A percentile compares a stretch with the other conserved stretches of the same genome.
These are phyloP conservation scores for Leucocoprinus birnbaumii DNA, from an alignment of 768 basidiomycete genomes.

Conservation along the genomic window DNA sequence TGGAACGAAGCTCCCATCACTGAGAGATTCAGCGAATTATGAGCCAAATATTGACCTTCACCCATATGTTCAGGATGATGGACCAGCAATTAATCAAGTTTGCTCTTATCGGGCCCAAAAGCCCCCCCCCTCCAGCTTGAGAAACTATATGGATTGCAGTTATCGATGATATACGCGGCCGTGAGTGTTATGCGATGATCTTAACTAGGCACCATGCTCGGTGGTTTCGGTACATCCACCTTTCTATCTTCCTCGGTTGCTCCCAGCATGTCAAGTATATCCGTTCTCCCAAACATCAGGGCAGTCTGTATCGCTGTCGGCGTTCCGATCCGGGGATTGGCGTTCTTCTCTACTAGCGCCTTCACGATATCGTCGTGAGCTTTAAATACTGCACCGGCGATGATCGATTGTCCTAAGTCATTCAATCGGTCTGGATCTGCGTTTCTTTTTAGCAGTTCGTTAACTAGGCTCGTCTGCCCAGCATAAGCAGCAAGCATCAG, in stretches of 20 bases:
- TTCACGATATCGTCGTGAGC: slow-evolving; percentile 59
- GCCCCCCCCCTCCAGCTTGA: no score
- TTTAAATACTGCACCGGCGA: slow-evolving; percentile 81
- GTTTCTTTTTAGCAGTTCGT: slow-evolving; percentile 49
- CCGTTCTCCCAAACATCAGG: slow-evolving; percentile 60
- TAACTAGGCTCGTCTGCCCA: slow-evolving; percentile 55
- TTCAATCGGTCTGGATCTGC: slow-evolving; percentile 71
- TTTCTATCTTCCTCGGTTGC: slow-evolving; percentile 53
- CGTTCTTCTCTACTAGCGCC: slow-evolving; percentile 49
- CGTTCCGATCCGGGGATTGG: slow-evolving; percentile 62
- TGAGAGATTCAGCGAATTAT: no score
- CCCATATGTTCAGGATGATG: no score
- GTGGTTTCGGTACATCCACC: slow-evolving; percentile 33
- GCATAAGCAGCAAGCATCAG: slow-evolving; percentile 78
- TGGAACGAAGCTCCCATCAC: no score
- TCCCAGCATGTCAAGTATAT: slow-evolving; percentile 55
- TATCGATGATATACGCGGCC: no score
- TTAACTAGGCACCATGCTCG: slow-evolving; percentile 5
- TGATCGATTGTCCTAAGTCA: slow-evolving; percentile 67
- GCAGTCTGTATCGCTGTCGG: slow-evolving; percentile 72
- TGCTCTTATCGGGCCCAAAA: no score
- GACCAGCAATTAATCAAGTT: no score
- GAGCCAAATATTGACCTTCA: no score
- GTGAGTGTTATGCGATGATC: no score
- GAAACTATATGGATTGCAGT: no score